Conservation (phyloP, 2,329 filamentous ascomycete species). For the Fusarium sp. region DNA sequence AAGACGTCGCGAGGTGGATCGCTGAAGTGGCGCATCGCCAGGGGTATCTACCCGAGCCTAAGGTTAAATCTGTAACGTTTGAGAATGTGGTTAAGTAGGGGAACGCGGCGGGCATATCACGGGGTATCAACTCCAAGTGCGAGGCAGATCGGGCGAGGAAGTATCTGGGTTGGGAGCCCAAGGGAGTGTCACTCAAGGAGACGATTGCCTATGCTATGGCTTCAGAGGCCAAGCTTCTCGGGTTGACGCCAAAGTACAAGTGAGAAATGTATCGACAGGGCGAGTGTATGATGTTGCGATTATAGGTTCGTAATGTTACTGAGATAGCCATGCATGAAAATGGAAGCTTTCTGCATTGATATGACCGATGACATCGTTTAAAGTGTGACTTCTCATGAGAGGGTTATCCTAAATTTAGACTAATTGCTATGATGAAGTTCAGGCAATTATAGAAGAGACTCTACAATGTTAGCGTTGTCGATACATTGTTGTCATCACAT, state of each 20-base stretch:
- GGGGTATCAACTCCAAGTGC: constrained; percentile 62
- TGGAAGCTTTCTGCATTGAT: no score
- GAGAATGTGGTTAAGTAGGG: constrained; percentile 51
- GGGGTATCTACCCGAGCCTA: constrained; percentile 50
- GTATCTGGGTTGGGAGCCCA: constrained; percentile 63
- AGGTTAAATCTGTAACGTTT: constrained; percentile 49
- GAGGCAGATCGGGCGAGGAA: constrained; percentile 60
- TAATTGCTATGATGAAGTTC: no score
- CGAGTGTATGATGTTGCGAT: neutral
- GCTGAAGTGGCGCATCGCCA: constrained; percentile 64
- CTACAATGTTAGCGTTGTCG: no score
- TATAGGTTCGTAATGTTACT: neutral
- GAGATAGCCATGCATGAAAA: no score
- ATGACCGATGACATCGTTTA: no score
- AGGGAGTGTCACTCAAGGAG: constrained; percentile 55
- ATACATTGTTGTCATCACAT: no score
- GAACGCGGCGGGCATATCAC: constrained; percentile 48
- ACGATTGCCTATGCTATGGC: constrained; percentile 57
- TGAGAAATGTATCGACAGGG: neutral
- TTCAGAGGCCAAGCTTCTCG: constrained; percentile 57
- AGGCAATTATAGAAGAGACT: no score
- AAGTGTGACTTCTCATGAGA: no score
- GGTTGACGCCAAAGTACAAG: constrained; percentile 51
- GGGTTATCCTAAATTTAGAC: no score
- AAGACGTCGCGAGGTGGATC: constrained; percentile 69